Base-by-base conservation (phyloP, 2,329 filamentous ascomycete species). In the Paracoccidioides lutzii region DNA sequence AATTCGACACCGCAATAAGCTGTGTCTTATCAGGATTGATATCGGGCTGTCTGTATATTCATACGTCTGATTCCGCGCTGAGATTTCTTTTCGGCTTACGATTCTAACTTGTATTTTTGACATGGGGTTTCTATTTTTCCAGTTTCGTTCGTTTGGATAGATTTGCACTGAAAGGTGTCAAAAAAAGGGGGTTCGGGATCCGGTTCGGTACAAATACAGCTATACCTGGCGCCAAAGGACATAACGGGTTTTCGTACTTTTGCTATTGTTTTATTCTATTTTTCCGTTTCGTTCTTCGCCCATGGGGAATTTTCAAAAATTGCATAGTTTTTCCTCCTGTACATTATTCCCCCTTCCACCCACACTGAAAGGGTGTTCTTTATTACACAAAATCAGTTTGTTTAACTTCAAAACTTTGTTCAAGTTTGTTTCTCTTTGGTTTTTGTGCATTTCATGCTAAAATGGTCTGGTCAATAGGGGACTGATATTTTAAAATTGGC, bases 81-180 rank as follows among this genome's bases (percentile, higher is more conserved):
- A 22, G 22, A 22, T 42, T 52, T n/a, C 22, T 30, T 52, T 52
- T 52, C 49, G 49, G 49, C 22, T 52, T 52, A 42, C 10, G 37
- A 52, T 52, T 41, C 38, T 42, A 41, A 37, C 37, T 42, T 42
- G 49, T 52, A 42, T 41, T 52, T 22, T 28, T 52, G 37, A 42
- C 38, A 52, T 52, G 49, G 7, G 12, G 5, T 54, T 46, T 38
- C 28, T 46, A 14, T 8, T 5, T 45, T 54, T 54, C 40, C 15
- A 45, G 37, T 32, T 22, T 54, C 52, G 8, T 45, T 40, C 52
- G 40, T 38, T 37, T 53, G 51, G 38, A 37, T 46, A 54, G 32
- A 45, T 45, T 54, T 54, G 32, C 32, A 54, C 33, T 43, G 41
- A n/a, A n/a, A 33, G 43, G 52, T 45, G 41, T 46, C 32, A 44